Base-by-base conservation (phyloP, 768 basidiomycete genomes). In the Mycena maculata region DNA sequence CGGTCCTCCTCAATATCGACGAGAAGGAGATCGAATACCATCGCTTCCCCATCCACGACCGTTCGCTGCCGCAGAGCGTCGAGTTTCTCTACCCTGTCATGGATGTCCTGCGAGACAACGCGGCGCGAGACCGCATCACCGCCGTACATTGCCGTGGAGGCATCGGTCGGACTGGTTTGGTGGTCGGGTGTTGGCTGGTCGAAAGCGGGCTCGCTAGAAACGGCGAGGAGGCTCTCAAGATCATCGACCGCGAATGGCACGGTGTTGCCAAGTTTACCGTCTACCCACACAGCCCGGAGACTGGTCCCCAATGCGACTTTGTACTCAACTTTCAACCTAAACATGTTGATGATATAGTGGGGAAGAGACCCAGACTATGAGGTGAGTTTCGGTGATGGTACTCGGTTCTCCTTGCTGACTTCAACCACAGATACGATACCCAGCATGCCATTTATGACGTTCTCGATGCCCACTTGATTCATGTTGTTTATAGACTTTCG, bases 71-170 rank as follows among this genome's bases (percentile, higher is more conserved):
- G 44, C 82, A 85, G 71, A 88, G 87, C 15, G 73, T 80, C 36
- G 84, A 88, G 27, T 85, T 85, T 71, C 87, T 93, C 80, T 84
- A 87, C 59, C 72, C 76, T 30, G 87, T 92, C 60, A 79, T 93
- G 57, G 81, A 80, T 55, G 87, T 88, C 16, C 77, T 93, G 13
- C 75, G 84, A 30, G 88, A 90, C 73, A 90, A 90, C 71, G 85
- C 88, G 66, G 74, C 72, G 10, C 83, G 87, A 4, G 88, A 86
- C 2, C 83, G 91, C 16, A 83, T 89, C 36, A 81, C 79, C n/a
- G 92, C 91, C 6, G 91, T 94, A 5, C 92, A 94, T 73, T 94
- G 92, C 74, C 85, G 91, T 10, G 92, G 92, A 2, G 92, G 92
- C 0, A 93, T 93, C 53, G 92, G 92, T 1, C 80, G 92, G 38